Base-by-base conservation (phyloP, 108 stramenopile genomes). In the Nitzschia putrida region DNA sequence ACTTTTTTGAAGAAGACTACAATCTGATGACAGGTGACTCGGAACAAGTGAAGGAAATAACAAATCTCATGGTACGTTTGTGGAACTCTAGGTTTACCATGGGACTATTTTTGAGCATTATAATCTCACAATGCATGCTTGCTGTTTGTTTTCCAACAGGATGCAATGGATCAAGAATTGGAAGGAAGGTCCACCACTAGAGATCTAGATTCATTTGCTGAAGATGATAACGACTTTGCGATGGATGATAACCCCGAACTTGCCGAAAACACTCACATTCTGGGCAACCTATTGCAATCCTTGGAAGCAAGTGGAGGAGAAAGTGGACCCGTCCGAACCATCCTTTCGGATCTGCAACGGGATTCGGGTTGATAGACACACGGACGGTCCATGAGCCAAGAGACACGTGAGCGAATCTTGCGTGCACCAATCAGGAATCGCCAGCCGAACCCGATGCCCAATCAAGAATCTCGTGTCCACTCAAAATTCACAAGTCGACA, bases 211-310 rank as follows among this genome's bases (percentile, higher is more conserved):
- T 10, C 45, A 53, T 47, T 68, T 43, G 34, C 25, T 21, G 54
- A 63, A 10, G 51, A 39, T 39, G 68, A 64, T 8, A 69, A 54
- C 22, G 34, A 34, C 20, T 58, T 8, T 24, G 55, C 57, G 4
- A 52, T 13, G 42, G 63, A 53, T 37, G 72, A 76, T 38, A 40
- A 66, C 47, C 67, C 39, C 12, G 66, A 71, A 22, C 57, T 68
- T 37, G 76, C 65, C n/a, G 57, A 71, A 40, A 73, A 77, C 43
- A 61, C 64, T n/a, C 68, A 79, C 29, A 57, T 86, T 22, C 56
- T 90, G 64, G 71, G 73, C 42, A 86, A 88, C 70, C 52, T 90
- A 45, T 60, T 90, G 56, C 55, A 83, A 34, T 87, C 86, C 16
- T 40, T 90, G 29, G 86, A 86, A 59, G 87, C 87, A 16, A 70